Conservation (phyloP, 352 stramenopile species). For the Globisporangium spiculum region DNA sequence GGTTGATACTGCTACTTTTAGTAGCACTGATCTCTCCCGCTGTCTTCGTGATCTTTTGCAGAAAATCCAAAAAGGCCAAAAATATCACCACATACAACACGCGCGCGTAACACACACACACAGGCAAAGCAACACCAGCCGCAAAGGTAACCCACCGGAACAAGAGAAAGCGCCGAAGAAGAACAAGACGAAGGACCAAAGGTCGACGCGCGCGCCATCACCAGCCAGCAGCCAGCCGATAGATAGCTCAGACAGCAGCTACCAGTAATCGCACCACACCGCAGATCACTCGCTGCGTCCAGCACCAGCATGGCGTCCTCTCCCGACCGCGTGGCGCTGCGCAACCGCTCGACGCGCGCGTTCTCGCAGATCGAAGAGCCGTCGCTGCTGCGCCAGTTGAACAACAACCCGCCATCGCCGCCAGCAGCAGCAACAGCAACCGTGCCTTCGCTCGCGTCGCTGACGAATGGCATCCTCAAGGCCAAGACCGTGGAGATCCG, state of each 20-base stretch:
- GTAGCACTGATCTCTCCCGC: too few species aligned
- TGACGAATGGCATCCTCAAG: conserved; percentile 11
- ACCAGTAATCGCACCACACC: background rate
- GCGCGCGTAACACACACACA: background rate
- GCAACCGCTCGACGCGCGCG: conserved; percentile 39
- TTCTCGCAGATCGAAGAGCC: conserved; percentile 71
- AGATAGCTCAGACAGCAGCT: background rate
- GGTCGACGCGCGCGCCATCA: background rate
- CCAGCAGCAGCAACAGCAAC: conserved; percentile 17
- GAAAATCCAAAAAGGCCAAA: background rate
- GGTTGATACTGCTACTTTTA: too few species aligned
- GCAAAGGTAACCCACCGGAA: background rate
- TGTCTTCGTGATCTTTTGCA: background rate
- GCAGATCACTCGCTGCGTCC: background rate
- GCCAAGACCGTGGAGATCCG: conserved; percentile 65
- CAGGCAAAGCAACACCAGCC: background rate
- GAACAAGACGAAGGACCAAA: background rate
- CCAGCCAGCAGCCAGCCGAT: background rate
- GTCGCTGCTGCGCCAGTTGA: conserved; percentile 30
- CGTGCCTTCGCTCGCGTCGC: background rate
- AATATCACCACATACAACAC: background rate
- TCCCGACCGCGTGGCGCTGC: conserved; percentile 2
- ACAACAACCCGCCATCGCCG: conserved; percentile 13
- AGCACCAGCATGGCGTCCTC: conserved; percentile 3
- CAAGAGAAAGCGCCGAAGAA: background rate